Base-by-base conservation (phyloP, 306 rosid species). In the Dryas octopetala region DNA sequence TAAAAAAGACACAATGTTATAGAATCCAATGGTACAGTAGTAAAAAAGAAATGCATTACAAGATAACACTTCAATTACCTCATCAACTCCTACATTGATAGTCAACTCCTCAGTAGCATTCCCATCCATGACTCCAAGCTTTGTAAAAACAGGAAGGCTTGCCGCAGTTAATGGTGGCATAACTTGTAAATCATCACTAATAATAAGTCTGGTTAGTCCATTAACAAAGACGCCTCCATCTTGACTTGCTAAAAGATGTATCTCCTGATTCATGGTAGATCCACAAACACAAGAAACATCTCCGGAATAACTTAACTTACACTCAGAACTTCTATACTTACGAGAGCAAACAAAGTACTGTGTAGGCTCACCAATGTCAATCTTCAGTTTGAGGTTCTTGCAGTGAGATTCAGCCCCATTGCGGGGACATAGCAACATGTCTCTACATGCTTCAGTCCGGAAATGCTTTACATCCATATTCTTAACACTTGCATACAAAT, bases 161-260 rank as follows among this genome's bases (percentile, higher is more conserved):
- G 45, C 13, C 4, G 46, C 50, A 53, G 9, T 41, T 23, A 48
- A n/a, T 7, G 54, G 16, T 7, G 7, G 44, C 2, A 70, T 5
- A 7, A 77, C 76, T 23, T 50, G 70, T 50, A 77, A 70, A 62
- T 69, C 71, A 77, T 77, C 81, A 5, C 10, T 51, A 40, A 77
- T 14, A 40, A 70, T 41, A 15, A 69, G 28, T 23, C 58, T 40
- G 26, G 67, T 1, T n/a, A 0, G 13, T 7, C 45, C 60, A 26
- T 76, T 57, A 2, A 57, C 59, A 54, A 76, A 76, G 6, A 67
- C 74, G 6, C 66, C 58, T 9, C 19, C 70, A 5, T 5, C 7
- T 63, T 62, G 11, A 5, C 19, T 19, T 19, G 19, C 19, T 19
- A 19, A 17, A 15, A 16, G 16, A 19, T 2, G 3, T 2, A 10